These are phyloP conservation scores for Malania oleifera DNA, from an alignment of 164 flowering plant species.

Conservation along the genomic window DNA sequence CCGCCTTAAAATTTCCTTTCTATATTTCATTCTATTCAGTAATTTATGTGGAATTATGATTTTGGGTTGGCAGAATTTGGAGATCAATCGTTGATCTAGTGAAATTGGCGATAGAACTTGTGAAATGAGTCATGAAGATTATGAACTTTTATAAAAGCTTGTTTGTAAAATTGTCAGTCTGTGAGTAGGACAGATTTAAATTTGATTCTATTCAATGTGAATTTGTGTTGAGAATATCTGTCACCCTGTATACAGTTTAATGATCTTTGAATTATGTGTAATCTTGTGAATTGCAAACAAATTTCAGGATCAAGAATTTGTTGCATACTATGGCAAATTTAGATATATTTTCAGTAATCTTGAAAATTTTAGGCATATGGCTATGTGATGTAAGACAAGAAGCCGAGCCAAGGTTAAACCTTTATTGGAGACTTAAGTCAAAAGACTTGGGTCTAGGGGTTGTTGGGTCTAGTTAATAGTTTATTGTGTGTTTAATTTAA, in stretches of 20 bases:
- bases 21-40: neutral
- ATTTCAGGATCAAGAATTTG: no score
- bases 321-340: no score
- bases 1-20: neutral
- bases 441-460: no score
- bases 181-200: neutral
- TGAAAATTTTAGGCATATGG: no score
- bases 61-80: conserved; percentile 37
- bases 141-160: neutral
- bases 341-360: no score
- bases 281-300: no score
- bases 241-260: neutral
- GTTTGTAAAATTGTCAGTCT: neutral
- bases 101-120: conserved; percentile 2
- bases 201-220: neutral
- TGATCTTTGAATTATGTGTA: no score
- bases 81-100: conserved; percentile 32
- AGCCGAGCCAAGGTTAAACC: no score
- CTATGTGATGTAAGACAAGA: no score
- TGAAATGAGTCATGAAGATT: conserved; percentile 5
- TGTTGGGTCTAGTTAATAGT: no score
- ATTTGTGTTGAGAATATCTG: neutral
- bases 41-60: conserved; percentile 5
- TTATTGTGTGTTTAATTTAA: no score
- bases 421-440: no score